Conservation (phyloP, 345 rosid species). For the Corymbia maculata region DNA sequence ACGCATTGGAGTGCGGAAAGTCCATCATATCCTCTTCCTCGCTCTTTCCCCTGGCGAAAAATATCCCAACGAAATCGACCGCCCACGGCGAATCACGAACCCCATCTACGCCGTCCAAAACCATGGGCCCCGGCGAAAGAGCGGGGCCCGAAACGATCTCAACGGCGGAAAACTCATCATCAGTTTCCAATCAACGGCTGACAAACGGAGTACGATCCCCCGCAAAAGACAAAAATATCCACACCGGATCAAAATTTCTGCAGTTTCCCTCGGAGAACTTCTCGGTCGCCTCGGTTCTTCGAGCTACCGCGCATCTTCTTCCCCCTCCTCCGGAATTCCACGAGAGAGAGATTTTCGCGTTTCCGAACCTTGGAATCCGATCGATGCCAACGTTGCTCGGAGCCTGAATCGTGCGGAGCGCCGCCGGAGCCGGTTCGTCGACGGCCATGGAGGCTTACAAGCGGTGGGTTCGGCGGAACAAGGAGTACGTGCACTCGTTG, state of each 20-base stretch:
- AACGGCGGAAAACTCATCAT: background rate
- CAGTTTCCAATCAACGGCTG: background rate
- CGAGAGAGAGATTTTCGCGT: background rate
- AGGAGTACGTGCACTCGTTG: slow-evolving; percentile 77
- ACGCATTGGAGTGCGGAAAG: background rate
- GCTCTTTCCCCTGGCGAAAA: background rate
- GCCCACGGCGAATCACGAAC: background rate
- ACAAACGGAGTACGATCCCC: rapidly evolving
- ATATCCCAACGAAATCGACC: background rate
- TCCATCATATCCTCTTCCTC: background rate
- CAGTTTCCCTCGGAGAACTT: background rate
- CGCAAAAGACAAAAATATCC: background rate
- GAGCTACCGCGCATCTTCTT: no score
- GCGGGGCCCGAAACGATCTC: background rate
- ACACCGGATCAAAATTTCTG: background rate
- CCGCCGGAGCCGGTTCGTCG: background rate
- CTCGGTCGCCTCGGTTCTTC: background rate
- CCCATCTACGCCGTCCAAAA: background rate
- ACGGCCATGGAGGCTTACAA: slow-evolving; percentile 74
- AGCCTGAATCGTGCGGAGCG: background rate
- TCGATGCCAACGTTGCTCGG: rapidly evolving
- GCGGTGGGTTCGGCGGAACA: slow-evolving; percentile 83
- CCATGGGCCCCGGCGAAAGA: rapidly evolving
- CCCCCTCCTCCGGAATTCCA: background rate
- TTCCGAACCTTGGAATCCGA: background rate